Base-by-base conservation (phyloP, 371 early-diverging fungal genomes). In the Mucor indicus region DNA sequence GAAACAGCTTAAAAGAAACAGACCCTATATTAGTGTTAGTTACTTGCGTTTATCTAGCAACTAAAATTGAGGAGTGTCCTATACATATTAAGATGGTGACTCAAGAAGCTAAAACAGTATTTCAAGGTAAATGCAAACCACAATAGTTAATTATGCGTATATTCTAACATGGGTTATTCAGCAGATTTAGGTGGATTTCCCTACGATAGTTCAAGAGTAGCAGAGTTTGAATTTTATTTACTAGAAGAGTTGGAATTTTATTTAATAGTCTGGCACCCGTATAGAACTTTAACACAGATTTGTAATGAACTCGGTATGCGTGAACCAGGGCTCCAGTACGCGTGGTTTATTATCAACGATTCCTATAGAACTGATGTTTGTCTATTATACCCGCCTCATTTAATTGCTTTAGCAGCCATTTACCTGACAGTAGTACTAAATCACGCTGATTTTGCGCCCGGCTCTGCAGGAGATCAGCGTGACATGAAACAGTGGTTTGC, bases 181-280 rank as follows among this genome's bases (percentile, higher is more conserved):
- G 68, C 52, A 15, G 75, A 77, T 20, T 66, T 73, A 60, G 72
- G 72, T 21, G 74, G 71, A 23, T 90, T 89, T 48, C 76, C 80
- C 0, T 93, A 90, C 53, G 91, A 90, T 19, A 73, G 82, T 29
- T 62, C 76, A 12, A 80, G 85, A 54, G 80, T 95, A 38, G 93
- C 93, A 30, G 94, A 93, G 42, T 92, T 89, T 65, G 95, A 95
- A 58, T 92, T 90, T 63, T 91, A 92, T 50, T 57, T 95, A 25
- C 44, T 95, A 35, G 94, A 95, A 60, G 93, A 91, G 25, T 74
- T 95, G 38, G 83, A 91, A 45, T 93, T 92, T 56, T 87, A 87
- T 51, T 57, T 90, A 50, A 87, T 93, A 37, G 81, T 92, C 0
- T 91, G 84, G 73, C 93, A 93, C 50, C 93, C 95, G 1, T 95